phyloP scores from a whole-genome alignment of 176 grass and related monocot genomes.

The Musa itinerans region DNA sequence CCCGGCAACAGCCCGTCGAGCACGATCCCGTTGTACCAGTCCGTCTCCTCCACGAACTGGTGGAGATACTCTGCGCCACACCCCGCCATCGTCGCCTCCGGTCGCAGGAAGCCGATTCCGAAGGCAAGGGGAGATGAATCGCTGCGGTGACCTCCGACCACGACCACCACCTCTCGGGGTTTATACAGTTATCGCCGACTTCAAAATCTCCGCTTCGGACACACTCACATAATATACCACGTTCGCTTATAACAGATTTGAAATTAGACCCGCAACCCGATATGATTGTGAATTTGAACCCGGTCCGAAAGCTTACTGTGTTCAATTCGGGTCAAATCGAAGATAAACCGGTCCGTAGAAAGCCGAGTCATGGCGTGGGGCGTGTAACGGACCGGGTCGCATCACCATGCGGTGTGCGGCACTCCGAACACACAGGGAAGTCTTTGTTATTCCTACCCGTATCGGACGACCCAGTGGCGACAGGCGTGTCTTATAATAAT shows the following conservation, averaged over 20 bases:
- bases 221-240: not conserved
- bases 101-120: not conserved
- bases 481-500: no score
- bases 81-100: constrained; percentile 16
- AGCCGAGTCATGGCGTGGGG: no score
- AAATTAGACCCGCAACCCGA: not conserved
- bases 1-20: constrained; percentile 46
- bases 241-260: no score
- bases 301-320: not conserved
- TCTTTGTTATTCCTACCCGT: no score
- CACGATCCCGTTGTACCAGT: constrained; percentile 80
- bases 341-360: no score
- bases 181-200: not conserved
- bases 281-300: not conserved
- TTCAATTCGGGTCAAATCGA: no score
- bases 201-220: not conserved
- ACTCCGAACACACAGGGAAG: no score
- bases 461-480: no score
- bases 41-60: constrained; percentile 62
- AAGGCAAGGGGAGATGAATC: not conserved
- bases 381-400: no score
- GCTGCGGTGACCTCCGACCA: not conserved
- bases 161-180: not conserved
- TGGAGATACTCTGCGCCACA: constrained; percentile 33
- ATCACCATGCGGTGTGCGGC: no score